Conservation (phyloP, 345 rosid species). For the Cardamine resedifolia region DNA sequence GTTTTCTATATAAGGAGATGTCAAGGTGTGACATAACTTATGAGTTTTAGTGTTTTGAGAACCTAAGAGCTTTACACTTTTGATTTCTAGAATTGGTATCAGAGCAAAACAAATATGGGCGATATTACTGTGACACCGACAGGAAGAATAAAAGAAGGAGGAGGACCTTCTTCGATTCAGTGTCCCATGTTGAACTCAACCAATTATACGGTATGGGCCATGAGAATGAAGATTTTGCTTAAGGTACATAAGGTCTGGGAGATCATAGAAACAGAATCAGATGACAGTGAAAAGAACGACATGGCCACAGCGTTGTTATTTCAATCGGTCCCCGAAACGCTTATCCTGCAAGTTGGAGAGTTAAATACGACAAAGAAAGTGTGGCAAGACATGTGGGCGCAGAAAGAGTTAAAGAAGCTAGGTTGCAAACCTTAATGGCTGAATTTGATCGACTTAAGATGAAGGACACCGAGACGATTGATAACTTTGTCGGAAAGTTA, state of each 20-base stretch:
- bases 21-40: too few relatives aligned
- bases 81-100: too few relatives aligned
- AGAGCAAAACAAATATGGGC: too few relatives aligned
- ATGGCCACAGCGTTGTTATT: neutral
- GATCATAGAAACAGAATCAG: rapidly evolving
- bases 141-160: too few relatives aligned
- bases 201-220: neutral
- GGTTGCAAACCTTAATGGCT: neutral
- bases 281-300: neutral
- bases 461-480: neutral
- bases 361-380: neutral
- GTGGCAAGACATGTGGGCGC: neutral
- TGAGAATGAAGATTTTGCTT: neutral
- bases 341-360: neutral
- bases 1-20: too few relatives aligned
- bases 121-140: too few relatives aligned
- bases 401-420: neutral
- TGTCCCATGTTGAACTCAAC: neutral
- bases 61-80: too few relatives aligned
- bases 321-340: neutral
- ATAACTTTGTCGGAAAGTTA: neutral
- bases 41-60: too few relatives aligned
- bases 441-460: neutral
- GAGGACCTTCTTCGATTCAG: neutral
- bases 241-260: neutral